phyloP scores from a whole-genome alignment of 2,329 filamentous ascomycete genomes.

The Raffaelea ambrosiae region DNA sequence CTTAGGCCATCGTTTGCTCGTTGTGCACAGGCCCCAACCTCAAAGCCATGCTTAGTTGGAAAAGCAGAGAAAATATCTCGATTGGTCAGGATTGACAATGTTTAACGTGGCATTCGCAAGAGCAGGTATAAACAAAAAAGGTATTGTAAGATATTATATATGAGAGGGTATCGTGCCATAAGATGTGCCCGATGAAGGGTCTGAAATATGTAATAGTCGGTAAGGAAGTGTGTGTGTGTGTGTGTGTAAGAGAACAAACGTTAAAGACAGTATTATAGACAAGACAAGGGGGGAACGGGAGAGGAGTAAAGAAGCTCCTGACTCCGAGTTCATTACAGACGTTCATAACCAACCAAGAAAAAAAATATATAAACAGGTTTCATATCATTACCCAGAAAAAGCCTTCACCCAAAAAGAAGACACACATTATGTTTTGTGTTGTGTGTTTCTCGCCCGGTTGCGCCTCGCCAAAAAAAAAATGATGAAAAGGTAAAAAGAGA shows the following conservation, averaged over 20 bases:
- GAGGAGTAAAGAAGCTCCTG: background rate
- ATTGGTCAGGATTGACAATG: too few relatives aligned
- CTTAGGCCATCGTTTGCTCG: too few relatives aligned
- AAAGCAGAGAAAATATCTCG: too few relatives aligned
- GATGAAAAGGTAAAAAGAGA: background rate
- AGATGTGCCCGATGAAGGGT: background rate
- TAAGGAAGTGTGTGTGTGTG: background rate
- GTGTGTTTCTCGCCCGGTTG: background rate
- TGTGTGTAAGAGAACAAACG: background rate
- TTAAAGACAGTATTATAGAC: constrained; percentile 1
- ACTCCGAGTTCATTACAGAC: constrained; percentile 2
- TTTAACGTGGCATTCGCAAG: too few relatives aligned
- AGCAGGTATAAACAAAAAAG: too few relatives aligned
- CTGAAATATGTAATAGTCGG: background rate
- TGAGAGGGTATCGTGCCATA: constrained; percentile 9
- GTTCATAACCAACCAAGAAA: constrained; percentile 3
- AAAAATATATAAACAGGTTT: background rate
- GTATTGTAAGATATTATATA: background rate
- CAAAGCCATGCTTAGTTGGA: too few relatives aligned
- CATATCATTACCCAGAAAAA: background rate
- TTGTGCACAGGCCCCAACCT: too few relatives aligned
- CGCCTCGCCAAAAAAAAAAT: background rate
- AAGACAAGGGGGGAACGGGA: constrained; percentile 1
- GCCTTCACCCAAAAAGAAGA: background rate
- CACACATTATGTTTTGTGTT: too few relatives aligned